Evolutionary conservation across 305 asterid genomes (phyloP), one percentile per base, ranked within the genome.

Genomic region (Fraxinus nigra): DNA sequence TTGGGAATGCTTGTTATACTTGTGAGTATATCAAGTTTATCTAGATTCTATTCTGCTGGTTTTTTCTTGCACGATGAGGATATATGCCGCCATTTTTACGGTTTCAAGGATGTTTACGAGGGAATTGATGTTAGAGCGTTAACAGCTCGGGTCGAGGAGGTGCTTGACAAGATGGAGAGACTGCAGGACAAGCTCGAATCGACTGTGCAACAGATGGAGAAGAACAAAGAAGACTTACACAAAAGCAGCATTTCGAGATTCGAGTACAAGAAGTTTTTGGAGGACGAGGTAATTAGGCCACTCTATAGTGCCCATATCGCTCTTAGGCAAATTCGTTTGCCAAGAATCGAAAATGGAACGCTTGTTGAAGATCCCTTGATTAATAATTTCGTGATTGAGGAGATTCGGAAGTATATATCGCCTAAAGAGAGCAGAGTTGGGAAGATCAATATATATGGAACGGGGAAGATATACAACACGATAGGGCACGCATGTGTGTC

Each of bases 251-350:
- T 93, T 69, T 88, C 98, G 1, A 83, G 54, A 32, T 78, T 88
- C 20, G 94, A 91, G 54, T 85, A 85, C 86, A 95, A 89, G 87
- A 91, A 82, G 11, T 95, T 87, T 82, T 59, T 95, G 70, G 97
- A 95, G 79, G 88, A 86, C 8, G 95, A 92, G 78, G 94, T 95
- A n/a, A 95, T 93, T 75, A 80, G 90, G 90, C 99, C 99, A 33
- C 91, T 95, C 85, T 95, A 93, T 63, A 35, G 72, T 18, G 97
- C 97, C 77, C 97, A 92, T 82, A 93, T 93, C 72, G 86, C 91
- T 1, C 97, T 93, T 6, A 86, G 97, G 90, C 97, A 93, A 78
- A 92, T 95, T 72, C 87, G 97, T 0, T 76, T 93, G 85, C 98
- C 97, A 1, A 84, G 83, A 78, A 69, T 84, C 9, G 91, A 78